Base-by-base conservation (phyloP, 345 rosid species). In the Hevea brasiliensis region DNA sequence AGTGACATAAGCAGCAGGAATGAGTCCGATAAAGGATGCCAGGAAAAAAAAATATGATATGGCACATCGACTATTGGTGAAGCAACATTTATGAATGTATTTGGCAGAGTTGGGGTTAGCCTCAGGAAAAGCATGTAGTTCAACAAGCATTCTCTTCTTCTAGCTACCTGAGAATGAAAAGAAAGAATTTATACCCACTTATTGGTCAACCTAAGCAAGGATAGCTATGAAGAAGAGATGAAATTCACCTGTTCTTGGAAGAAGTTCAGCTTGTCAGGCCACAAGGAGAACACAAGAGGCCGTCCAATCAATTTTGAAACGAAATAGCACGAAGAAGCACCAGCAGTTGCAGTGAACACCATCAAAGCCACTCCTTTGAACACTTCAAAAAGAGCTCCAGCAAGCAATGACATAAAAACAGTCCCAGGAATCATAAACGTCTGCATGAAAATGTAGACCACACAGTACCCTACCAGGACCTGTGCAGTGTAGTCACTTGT, bases 361-460 rank as follows among this genome's bases (percentile, higher is more conserved):
- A 94, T 95, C 69, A 92, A 83, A 61, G 89, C 92, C 77, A 94
- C 90, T n/a, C 97, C 97, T 86, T 85, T 89, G 67, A 84, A 74
- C 41, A 87, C 93, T 41, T 97, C 98, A 76, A 94, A 94, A 61
- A 94, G 89, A 44, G 97, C 86, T 75, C 97, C 98, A 61, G 98
- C 98, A 77, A 94, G 97, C 77, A 94, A 82, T 12, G 97, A 88
- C 97, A 94, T 92, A 76, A 94, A 94, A 76, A 92, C 89, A 20
- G 95, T 92, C 77, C 97, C 95, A 0, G 95, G 98, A 62, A 94
- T 90, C 97, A 94, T 90, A 79, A 92, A 94, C 26, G 98, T 94
- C 76, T 94, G 97, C 97, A 94, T 92, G 82, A 88, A 92, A 27
- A 94, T 88, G 66, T 90, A 92, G 42, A 94, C 91, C 42, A 85